Base-by-base conservation (phyloP, 345 rosid genomes). In the Angophora floribunda region DNA sequence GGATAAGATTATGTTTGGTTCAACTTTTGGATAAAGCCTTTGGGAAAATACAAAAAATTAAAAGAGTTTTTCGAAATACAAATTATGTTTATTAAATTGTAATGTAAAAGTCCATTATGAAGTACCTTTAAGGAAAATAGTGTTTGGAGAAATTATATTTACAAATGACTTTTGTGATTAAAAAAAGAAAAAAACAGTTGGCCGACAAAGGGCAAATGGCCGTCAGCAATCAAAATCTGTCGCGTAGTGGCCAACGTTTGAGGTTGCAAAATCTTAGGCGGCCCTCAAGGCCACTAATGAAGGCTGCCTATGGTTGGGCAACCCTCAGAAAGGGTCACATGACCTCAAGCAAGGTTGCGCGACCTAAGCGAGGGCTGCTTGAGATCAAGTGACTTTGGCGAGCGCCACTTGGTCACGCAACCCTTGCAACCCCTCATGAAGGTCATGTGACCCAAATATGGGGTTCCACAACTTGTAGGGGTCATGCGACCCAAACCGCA, bases 291-390 rank as follows among this genome's bases (percentile, higher is more conserved):
- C 28, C 21, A 55, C 28, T 55, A 55, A 12, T 12, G 21, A 55
- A 28, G 28, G 28, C 26, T 0, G 2, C 61, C 0, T 55, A 0
- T 8, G 28, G 1, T 0, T 2, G 0, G 21, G 28, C 61, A 55
- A 55, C 28, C 26, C 61, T 4, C 2, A 0, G 4, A 2, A 4
- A 36, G 41, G 41, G 41, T 36, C 4, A 36, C 41, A 4, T 36
- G 41, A 36, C 41, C 41, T 36, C 41, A 36, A 36, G 41, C 41
- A 36, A 36, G 41, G 4, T 36, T 4, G 41, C 41, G 41, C 41
- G 4, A 36, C 4, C 41, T 4, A 36, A 36, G 41, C 4, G 41
- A 36, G 41, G 41, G 41, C 41, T 36, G 4, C 4, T 36, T 36
- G 41, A 36, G 41, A 36, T 36, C 41, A 36, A 36, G 41, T 36